Percentiles rank a stretch among this genome's conserved stretches.
These are phyloP conservation scores for Ceratobasidium sp. DNA, from an alignment of 1,284 basidiomycete genomes.

Conservation along the genomic window DNA sequence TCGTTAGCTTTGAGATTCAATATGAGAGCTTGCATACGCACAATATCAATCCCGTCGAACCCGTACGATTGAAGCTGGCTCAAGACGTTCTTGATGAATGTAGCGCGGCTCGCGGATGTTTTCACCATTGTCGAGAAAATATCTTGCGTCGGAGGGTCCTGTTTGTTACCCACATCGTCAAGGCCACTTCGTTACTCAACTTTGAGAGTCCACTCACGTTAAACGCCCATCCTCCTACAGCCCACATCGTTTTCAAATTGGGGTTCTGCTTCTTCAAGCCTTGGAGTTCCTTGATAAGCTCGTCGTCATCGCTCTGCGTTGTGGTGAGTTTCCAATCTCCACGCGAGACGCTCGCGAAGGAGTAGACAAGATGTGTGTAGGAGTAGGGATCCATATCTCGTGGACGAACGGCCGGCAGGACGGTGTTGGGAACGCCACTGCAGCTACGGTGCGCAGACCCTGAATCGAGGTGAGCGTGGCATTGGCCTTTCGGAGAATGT, in stretches of 20 bases:
- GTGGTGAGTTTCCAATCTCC: conserved; percentile 15
- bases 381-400: conserved; percentile 9
- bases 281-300: conserved; percentile 14
- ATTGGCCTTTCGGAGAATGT: neutral
- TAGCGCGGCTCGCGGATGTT: conserved; percentile 11
- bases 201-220: conserved; percentile 5
- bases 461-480: neutral
- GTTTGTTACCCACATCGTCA: neutral
- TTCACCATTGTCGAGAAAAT: conserved; percentile 14
- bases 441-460: conserved; percentile 20
- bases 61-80: conserved; percentile 28
- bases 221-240: conserved; percentile 35
- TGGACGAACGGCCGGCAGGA: conserved; percentile 8
- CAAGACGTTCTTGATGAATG: conserved; percentile 24
- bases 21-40: neutral
- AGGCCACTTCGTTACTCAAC: neutral
- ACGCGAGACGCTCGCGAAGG: conserved; percentile 21
- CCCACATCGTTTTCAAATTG: conserved; percentile 37
- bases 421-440: conserved; percentile 1
- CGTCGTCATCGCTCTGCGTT: conserved; percentile 12
- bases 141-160: conserved; percentile 33
- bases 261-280: conserved; percentile 15
- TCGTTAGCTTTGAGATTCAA: neutral
- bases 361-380: conserved; percentile 31
- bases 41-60: conserved; percentile 37